Conservation (phyloP, 1,284 basidiomycete species). For the Gomphus bonarii region DNA sequence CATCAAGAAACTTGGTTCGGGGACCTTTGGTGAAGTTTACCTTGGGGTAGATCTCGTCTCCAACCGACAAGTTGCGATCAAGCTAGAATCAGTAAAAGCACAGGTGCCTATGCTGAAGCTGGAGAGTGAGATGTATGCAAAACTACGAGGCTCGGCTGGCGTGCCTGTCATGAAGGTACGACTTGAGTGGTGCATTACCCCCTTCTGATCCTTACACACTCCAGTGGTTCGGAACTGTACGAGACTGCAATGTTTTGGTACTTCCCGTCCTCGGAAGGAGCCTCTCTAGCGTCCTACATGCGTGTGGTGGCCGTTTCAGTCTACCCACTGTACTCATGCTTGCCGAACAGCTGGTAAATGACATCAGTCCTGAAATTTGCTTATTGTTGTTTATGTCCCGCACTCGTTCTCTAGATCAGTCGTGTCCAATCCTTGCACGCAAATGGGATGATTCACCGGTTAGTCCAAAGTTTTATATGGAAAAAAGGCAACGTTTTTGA, state of each 20-base stretch:
- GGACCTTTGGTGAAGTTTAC: constrained; percentile 11
- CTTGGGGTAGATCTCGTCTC: constrained; percentile 10
- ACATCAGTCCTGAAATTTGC: not conserved
- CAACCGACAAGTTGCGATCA: constrained; percentile 11
- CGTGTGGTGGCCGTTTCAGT: constrained; percentile 7
- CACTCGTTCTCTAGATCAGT: not conserved
- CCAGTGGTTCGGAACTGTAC: constrained; percentile 9
- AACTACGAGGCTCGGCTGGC: constrained; percentile 7
- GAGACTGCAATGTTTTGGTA: constrained; percentile 9
- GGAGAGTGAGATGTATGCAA: constrained; percentile 9
- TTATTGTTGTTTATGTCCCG: not conserved
- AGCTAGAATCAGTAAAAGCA: constrained; percentile 6
- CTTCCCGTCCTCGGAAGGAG: constrained; percentile 11
- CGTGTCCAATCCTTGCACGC: constrained; percentile 9
- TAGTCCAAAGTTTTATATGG: not conserved
- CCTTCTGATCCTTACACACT: not conserved
- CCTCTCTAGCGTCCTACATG: constrained; percentile 7
- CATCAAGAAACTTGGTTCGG: constrained; percentile 10
- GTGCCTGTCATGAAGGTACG: constrained; percentile 11
- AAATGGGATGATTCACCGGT: constrained; percentile 11
- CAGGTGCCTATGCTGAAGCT: constrained; percentile 1
- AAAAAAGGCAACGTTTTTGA: not conserved
- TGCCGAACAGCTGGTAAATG: constrained; percentile 9
- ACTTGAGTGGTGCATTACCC: too few species aligned
- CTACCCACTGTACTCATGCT: constrained; percentile 10